Percentiles rank a stretch among this genome's conserved stretches.
These are phyloP conservation scores for Linanthus parryae DNA, from an alignment of 148 eudicot genomes.

Conservation along the genomic window DNA sequence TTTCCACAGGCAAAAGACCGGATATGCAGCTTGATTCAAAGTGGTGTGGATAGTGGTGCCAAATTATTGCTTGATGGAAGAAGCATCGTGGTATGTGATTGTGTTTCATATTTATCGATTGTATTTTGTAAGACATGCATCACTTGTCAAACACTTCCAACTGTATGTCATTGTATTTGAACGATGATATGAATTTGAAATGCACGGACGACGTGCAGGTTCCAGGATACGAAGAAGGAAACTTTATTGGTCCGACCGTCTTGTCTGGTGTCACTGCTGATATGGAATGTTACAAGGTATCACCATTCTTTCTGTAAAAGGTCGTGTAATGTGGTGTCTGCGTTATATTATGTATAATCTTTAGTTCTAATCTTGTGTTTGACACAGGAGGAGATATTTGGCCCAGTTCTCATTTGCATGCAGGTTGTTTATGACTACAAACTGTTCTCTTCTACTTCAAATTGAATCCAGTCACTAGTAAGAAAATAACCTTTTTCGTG, in stretches of 20 bases:
- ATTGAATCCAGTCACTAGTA: no score
- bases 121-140: neutral
- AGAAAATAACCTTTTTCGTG: no score
- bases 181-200: slow-evolving; percentile 9
- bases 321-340: no score
- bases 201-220: no score
- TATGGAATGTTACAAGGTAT: slow-evolving; percentile 98
- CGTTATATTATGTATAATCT: no score
- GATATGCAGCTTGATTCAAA: slow-evolving; percentile 67
- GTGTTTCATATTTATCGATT: no score
- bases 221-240: slow-evolving; percentile 89
- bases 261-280: slow-evolving; percentile 77
- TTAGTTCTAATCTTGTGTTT: no score
- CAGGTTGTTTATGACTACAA: slow-evolving; percentile 58
- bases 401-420: slow-evolving; percentile 96
- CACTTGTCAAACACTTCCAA: neutral
- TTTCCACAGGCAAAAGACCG: slow-evolving; percentile 80
- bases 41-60: slow-evolving; percentile 85
- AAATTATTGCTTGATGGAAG: slow-evolving; percentile 86
- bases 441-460: slow-evolving; percentile 1
- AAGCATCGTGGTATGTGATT: slow-evolving; percentile 49
- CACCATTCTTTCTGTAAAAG: neutral
- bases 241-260: slow-evolving; percentile 91
- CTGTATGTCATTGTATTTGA: neutral
- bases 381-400: slow-evolving; percentile 91